Evolutionary conservation across 1,284 basidiomycete species (phyloP).

Genomic region (Afroboletus lepidellus): DNA sequence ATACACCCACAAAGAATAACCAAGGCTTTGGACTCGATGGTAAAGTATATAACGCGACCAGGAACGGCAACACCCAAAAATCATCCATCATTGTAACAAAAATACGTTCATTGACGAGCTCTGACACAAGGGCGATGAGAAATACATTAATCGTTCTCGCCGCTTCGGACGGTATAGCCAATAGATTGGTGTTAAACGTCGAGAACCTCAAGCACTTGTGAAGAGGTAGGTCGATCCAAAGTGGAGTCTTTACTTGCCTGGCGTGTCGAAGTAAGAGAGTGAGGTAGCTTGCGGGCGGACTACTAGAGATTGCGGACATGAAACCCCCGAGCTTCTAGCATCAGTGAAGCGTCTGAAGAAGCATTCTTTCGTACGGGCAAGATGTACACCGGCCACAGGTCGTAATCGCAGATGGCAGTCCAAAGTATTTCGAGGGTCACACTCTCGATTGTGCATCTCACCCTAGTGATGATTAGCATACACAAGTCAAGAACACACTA

Average conservation of each 20-base stretch:
- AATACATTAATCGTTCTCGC: slow-evolving; percentile 45
- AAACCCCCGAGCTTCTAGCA: too few relatives aligned
- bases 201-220: slow-evolving; percentile 18
- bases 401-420: slow-evolving; percentile 50
- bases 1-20: slow-evolving; percentile 12
- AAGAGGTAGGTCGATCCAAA: neutral
- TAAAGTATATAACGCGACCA: slow-evolving; percentile 13
- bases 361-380: slow-evolving; percentile 38
- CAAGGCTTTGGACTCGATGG: slow-evolving; percentile 13
- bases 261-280: slow-evolving; percentile 59
- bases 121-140: slow-evolving; percentile 44
- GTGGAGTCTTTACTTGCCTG: slow-evolving; percentile 36
- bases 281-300: slow-evolving; percentile 55
- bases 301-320: slow-evolving; percentile 49
- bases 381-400: too few relatives aligned
- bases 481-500: neutral
- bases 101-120: slow-evolving; percentile 46
- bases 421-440: slow-evolving; percentile 57
- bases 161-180: slow-evolving; percentile 55
- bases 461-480: slow-evolving; percentile 33
- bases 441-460: slow-evolving; percentile 80
- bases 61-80: slow-evolving; percentile 43
- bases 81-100: slow-evolving; percentile 48
- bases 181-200: slow-evolving; percentile 58
- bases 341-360: too few relatives aligned